Base-by-base conservation (phyloP, 345 rosid species). In the Zanthoxylum bungeanum region DNA sequence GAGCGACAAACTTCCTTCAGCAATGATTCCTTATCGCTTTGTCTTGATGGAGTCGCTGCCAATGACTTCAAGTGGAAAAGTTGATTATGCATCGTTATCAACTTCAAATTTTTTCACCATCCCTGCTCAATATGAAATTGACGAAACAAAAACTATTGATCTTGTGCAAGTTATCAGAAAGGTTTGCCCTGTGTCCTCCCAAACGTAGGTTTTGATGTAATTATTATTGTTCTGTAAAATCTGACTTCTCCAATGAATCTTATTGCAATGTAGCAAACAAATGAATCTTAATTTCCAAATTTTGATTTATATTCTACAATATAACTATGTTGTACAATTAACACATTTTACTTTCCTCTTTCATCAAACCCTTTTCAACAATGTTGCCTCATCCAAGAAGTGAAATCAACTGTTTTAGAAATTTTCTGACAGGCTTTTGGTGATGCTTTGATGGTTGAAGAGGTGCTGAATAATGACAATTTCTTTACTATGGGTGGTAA, bases 401-500 rank as follows among this genome's bases (percentile, higher is more conserved):
- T 51, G 57, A 59, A 50, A 24, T 50, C 39, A 22, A 60, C 42
- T 61, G 53, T 22, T 24, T 60, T 33, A n/a, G 5, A 66, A 56
- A 27, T 71, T 63, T 79, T 73, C 24, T 77, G 68, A 47, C 83
- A 94, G 99, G 97, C 92, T 52, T 81, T 91, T 84, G 82, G 85
- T 83, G 86, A 88, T 61, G 90, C 86, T 75, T 71, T 92, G 81
- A 69, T 85, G 89, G 81, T 89, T 60, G 79, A 85, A 78, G 92
- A 84, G 72, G 84, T 95, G 72, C 84, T 86, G 63, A 82, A 78
- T 37, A 84, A 85, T 78, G 96, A 85, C 66, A 87, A 95, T 85
- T 95, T 95, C 83, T 95, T 95, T 80, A 69, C 66, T 51, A 79
- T 91, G 76, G 99, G 98, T 73, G 99, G 99, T 72, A 87, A 89